These are phyloP conservation scores for Nosema muscidifuracis DNA, from an alignment of 371 early-diverging fungal species.

Conservation along the genomic window DNA sequence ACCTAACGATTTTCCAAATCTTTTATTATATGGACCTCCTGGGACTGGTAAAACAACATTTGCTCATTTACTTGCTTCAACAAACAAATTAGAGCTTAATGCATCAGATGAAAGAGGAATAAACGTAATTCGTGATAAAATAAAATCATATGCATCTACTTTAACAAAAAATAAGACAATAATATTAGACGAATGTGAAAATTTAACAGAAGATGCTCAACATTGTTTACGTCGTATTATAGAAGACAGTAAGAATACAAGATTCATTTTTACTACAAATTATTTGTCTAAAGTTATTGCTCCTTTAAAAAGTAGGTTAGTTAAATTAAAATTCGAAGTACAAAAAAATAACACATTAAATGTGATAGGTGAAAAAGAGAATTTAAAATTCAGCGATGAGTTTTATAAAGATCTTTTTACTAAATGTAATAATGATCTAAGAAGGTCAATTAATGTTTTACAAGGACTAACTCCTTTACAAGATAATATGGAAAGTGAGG, in stretches of 20 bases:
- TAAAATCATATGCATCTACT: slow-evolving; percentile 65
- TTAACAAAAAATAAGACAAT: slow-evolving; percentile 52
- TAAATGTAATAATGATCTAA: slow-evolving; percentile 55
- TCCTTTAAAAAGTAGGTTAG: slow-evolving; percentile 60
- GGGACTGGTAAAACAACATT: slow-evolving; percentile 97
- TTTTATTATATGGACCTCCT: slow-evolving; percentile 95
- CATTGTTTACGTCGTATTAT: slow-evolving; percentile 63
- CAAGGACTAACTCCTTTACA: slow-evolving; percentile 53
- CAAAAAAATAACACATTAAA: slow-evolving; percentile 21
- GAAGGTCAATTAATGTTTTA: slow-evolving; percentile 57
- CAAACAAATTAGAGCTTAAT: slow-evolving; percentile 63
- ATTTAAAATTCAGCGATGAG: slow-evolving; percentile 15
- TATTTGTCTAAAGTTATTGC: slow-evolving; percentile 66
- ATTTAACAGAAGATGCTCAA: slow-evolving; percentile 63
- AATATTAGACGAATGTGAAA: slow-evolving; percentile 64
- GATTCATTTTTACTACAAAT: slow-evolving; percentile 63
- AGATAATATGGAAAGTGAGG: not conserved
- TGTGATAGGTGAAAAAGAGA: slow-evolving; percentile 50
- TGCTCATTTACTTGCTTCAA: slow-evolving; percentile 74
- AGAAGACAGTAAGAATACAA: slow-evolving; percentile 59
- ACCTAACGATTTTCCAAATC: slow-evolving; percentile 70
- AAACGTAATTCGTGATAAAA: slow-evolving; percentile 65
- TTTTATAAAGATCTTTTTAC: slow-evolving; percentile 42
- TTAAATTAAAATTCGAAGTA: slow-evolving; percentile 51
- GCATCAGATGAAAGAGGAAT: slow-evolving; percentile 63